phyloP scores from a whole-genome alignment of 805 yeast species.

The Millerozyma acaciae region DNA sequence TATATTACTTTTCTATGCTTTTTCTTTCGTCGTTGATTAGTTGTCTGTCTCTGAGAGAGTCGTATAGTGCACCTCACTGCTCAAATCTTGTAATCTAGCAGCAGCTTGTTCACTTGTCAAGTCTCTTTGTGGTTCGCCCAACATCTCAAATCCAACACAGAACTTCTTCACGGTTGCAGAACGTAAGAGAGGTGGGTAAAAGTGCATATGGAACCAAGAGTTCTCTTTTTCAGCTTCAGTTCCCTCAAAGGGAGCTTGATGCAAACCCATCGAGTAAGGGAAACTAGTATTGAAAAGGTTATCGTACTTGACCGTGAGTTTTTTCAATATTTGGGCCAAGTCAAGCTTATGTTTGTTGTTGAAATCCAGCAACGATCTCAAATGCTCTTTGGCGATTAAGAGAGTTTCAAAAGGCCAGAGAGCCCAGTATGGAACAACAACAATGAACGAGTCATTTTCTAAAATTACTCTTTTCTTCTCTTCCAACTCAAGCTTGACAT shows the following conservation, averaged over 20 bases:
- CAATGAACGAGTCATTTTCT: slow-evolving; percentile 60
- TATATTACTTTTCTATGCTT: too few relatives aligned
- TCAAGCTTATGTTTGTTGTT: slow-evolving; percentile 45
- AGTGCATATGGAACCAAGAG: slow-evolving; percentile 65
- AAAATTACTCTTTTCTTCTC: slow-evolving; percentile 51
- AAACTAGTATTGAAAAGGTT: slow-evolving; percentile 65
- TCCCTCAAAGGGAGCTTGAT: slow-evolving; percentile 61
- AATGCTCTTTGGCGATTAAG: slow-evolving; percentile 53
- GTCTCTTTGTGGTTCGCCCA: slow-evolving; percentile 69
- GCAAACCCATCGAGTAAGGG: slow-evolving; percentile 81
- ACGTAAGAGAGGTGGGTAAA: slow-evolving; percentile 73
- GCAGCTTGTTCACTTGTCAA: slow-evolving; percentile 69
- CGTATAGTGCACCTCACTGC: slow-evolving; percentile 37
- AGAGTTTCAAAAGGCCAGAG: slow-evolving; percentile 78
- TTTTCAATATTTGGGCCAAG: slow-evolving; percentile 51
- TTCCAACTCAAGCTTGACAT: slow-evolving; percentile 51
- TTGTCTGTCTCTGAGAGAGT: too few relatives aligned
- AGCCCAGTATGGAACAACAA: slow-evolving; percentile 79
- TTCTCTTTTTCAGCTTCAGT: slow-evolving; percentile 39
- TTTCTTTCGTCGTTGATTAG: too few relatives aligned
- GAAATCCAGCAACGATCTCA: slow-evolving; percentile 48
- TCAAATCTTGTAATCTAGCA: slow-evolving; percentile 42
- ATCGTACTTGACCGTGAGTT: slow-evolving; percentile 62
- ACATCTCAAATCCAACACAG: slow-evolving; percentile 68
- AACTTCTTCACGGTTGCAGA: slow-evolving; percentile 74